Percentiles rank a stretch among this genome's conserved stretches.
These are phyloP conservation scores for Ogataea nakhonphanomensis DNA, from an alignment of 805 yeast genomes.

Conservation along the genomic window DNA sequence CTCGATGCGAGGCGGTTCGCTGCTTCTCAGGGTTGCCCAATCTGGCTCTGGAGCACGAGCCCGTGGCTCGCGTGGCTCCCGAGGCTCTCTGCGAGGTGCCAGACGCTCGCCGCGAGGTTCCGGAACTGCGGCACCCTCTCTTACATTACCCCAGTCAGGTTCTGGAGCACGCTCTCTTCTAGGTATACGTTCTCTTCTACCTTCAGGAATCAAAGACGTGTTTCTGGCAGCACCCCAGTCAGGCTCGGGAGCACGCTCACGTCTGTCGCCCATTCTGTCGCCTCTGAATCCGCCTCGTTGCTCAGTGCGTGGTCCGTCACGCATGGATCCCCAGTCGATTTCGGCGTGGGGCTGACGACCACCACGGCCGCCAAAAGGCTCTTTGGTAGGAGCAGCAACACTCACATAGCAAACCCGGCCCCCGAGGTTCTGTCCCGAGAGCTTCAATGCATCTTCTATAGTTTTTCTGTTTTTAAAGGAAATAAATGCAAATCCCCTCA, in stretches of 20 bases:
- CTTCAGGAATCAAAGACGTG: conserved; percentile 17
- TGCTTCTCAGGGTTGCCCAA: conserved; percentile 47
- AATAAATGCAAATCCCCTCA: conserved; percentile 56
- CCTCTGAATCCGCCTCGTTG: conserved; percentile 24
- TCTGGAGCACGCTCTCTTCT: conserved; percentile 35
- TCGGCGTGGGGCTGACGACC: conserved; percentile 33
- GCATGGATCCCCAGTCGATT: conserved; percentile 56
- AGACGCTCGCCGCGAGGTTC: conserved; percentile 20
- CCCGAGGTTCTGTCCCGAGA: conserved; percentile 41
- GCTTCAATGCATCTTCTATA: conserved; percentile 49
- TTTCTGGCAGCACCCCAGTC: conserved; percentile 47
- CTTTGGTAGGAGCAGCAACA: conserved; percentile 57
- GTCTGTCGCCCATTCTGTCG: conserved; percentile 22
- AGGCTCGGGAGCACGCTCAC: conserved; percentile 41
- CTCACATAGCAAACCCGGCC: conserved; percentile 52
- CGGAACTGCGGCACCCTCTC: conserved; percentile 26
- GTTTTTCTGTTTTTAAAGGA: conserved; percentile 44
- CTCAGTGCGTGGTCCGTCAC: conserved; percentile 30
- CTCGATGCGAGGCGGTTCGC: conserved; percentile 20
- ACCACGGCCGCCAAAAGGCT: conserved; percentile 26
- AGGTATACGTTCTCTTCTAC: conserved; percentile 18
- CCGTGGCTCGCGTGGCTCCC: conserved; percentile 34
- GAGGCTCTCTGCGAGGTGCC: conserved; percentile 27
- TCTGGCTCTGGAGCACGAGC: conserved; percentile 57
- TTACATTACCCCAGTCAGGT: conserved; percentile 40